These are phyloP conservation scores for Chlamydomonas urium DNA, from an alignment of 139 green algal genomes.

Conservation along the genomic window DNA sequence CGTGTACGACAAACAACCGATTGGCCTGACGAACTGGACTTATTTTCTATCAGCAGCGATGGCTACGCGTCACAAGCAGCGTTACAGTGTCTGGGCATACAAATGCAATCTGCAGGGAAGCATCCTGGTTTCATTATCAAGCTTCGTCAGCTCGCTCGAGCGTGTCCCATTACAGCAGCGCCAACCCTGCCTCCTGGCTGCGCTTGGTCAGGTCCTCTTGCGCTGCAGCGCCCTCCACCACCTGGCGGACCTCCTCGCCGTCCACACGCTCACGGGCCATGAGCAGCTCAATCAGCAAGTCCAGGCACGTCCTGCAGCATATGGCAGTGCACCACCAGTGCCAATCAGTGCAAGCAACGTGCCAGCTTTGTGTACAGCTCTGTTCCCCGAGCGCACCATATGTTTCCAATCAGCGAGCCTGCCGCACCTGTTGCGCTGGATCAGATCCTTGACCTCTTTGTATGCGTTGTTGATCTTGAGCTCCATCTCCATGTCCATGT, in stretches of 20 bases:
- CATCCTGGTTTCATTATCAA: no score
- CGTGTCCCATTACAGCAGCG: constrained; percentile 24
- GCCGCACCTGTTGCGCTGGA: constrained; percentile 48
- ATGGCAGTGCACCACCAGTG: background rate
- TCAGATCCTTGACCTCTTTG: constrained; percentile 44
- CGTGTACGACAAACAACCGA: no score
- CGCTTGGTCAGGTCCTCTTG: constrained; percentile 29
- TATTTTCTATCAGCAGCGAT: no score
- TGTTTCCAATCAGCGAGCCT: background rate
- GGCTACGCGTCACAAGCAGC: no score
- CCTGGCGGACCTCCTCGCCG: constrained; percentile 38
- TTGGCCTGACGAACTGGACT: no score
- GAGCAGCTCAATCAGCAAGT: constrained; percentile 37
- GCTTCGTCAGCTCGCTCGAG: no score
- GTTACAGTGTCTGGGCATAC: no score
- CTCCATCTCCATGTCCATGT: constrained; percentile 61
- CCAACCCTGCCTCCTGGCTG: constrained; percentile 8
- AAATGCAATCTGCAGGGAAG: no score
- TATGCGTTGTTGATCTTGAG: constrained; percentile 56
- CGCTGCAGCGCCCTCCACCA: constrained; percentile 37
- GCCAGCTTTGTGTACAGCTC: no score
- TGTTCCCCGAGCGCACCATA: no score
- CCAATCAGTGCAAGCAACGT: no score
- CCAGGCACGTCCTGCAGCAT: constrained; percentile 39
- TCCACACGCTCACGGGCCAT: constrained; percentile 23